Evolutionary conservation across 2,329 filamentous ascomycete species (phyloP), one percentile per base, ranked within the genome.

Genomic region (Capronia epimyces): DNA sequence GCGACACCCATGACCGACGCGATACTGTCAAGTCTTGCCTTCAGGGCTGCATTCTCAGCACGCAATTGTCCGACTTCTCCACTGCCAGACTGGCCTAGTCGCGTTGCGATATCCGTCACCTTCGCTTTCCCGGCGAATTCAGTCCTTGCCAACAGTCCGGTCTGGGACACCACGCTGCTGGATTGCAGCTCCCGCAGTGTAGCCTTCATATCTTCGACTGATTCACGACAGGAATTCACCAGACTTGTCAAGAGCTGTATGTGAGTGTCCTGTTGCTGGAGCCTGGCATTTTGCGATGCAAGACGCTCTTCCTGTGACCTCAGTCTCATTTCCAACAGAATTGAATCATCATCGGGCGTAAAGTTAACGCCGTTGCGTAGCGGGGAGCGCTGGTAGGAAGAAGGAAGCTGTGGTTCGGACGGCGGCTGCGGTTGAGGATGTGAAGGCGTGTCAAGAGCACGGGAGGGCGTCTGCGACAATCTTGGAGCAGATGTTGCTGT

Each of bases 31-130:
- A 60, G 46, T 32, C 52, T 54, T 12, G 44, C 44, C 46, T 58
- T 60, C 21, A 62, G 34, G 8, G 45, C 43, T n/a, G 50, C 40
- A 39, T 62, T 62, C 40, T 62, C 55, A 16, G 52, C 31, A 8
- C 55, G 56, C 16, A 62, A 46, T 15, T 31, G 37, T 46, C 55
- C 39, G 6, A 55, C 24, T 22, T 61, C 57, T 24, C 37, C 20
- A 10, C 32, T 47, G 10, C 37, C 43, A 8, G 56, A 29, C 20
- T 48, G 53, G 7, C 49, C 46, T 21, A 44, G 39, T 44, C 39
- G 56, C 43, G 53, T 43, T 2, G 44, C 46, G 12, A 18, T 27
- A 16, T 50, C 36, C 43, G 55, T 46, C 8, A 31, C 39, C 7
- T 56, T 47, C 3, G 57, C 18, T 18, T 42, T 49, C 22, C 31